Evolutionary conservation across 1,284 basidiomycete genomes (phyloP).

Genomic region (Tranzscheliella williamsii): DNA sequence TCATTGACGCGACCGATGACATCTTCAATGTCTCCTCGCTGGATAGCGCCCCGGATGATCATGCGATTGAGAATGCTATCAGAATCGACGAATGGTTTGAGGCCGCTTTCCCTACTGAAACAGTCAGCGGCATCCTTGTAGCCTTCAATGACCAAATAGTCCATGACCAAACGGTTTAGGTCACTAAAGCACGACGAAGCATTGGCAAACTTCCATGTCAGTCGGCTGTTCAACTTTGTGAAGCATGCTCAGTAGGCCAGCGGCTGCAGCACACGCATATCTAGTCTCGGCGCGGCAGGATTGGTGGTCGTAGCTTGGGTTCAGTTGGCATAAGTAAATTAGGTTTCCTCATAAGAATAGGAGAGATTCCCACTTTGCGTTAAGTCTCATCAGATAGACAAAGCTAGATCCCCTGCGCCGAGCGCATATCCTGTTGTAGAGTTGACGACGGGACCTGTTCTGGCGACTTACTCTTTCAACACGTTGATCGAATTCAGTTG

Average conservation of each 20-base stretch:
- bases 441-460: too few relatives aligned
- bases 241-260: too few relatives aligned
- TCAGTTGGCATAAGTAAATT: conserved; percentile 64
- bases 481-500: conserved; percentile 64
- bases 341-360: conserved; percentile 64
- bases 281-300: too few relatives aligned
- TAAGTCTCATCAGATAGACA: conserved; percentile 63
- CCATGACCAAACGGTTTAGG: conserved; percentile 92
- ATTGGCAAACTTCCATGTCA: too few relatives aligned
- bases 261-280: too few relatives aligned
- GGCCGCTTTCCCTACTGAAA: conserved; percentile 83
- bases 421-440: too few relatives aligned
- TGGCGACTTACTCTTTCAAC: conserved; percentile 65
- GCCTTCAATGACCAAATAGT: conserved; percentile 96
- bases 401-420: too few relatives aligned
- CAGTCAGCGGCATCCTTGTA: conserved; percentile 94
- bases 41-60: conserved; percentile 88
- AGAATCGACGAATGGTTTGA: conserved; percentile 75
- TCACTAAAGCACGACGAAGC: conserved; percentile 75
- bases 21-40: conserved; percentile 90
- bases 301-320: conserved; percentile 2
- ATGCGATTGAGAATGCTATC: conserved; percentile 90
- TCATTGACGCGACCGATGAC: conserved; percentile 93
- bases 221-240: too few relatives aligned
- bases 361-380: conserved; percentile 70